Conservation (phyloP, 2,329 filamentous ascomycete genomes). For the Pezicula neosporulosa region DNA sequence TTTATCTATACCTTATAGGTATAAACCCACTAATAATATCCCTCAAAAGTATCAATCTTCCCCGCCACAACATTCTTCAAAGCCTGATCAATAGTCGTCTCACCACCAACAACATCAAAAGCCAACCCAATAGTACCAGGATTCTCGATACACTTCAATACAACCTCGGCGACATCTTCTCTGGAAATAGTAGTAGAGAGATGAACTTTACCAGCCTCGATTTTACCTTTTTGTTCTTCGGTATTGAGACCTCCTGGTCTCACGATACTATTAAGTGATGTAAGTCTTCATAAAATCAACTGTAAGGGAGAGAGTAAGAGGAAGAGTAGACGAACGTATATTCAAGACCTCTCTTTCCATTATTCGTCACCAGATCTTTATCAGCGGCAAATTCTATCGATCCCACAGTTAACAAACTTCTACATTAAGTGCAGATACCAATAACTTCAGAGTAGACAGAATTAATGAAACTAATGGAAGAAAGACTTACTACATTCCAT, state of each 20-base stretch:
- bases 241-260: background rate
- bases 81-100: background rate
- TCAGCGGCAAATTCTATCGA: background rate
- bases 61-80: conserved; percentile 35
- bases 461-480: no score
- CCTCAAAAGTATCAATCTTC: background rate
- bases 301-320: no score
- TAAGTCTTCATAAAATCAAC: no score
- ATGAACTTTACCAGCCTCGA: background rate
- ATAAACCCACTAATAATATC: background rate
- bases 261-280: background rate
- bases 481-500: background rate
- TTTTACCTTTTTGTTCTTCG: background rate
- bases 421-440: no score
- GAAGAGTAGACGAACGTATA: no score
- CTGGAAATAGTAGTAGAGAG: background rate
- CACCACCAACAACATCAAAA: background rate
- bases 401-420: no score
- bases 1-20: no score
- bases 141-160: background rate
- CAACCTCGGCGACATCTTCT: background rate
- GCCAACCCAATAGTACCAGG: background rate
- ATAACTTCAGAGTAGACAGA: no score
- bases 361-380: background rate
- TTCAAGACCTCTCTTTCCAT: background rate